A percentile compares a stretch with the other conserved stretches of the same genome.
phyloP scores from a whole-genome alignment of 495 filamentous ascomycete genomes.

The Lophiostoma macrostomum region DNA sequence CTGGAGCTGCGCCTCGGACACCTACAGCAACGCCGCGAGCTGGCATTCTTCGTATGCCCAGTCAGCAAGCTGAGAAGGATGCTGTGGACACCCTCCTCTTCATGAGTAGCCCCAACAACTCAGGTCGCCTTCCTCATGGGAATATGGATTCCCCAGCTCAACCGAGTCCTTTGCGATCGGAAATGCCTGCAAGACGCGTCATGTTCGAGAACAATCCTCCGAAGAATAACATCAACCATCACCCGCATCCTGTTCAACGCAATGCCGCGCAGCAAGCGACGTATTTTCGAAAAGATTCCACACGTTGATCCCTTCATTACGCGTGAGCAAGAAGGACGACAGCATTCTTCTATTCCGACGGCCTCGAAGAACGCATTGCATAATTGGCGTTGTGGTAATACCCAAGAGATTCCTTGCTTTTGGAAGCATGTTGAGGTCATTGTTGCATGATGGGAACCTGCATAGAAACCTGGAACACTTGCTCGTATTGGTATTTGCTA shows the following conservation, averaged over 20 bases:
- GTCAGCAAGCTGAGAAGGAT: slow-evolving; percentile 74
- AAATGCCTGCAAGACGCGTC: slow-evolving; percentile 25
- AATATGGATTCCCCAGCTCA: slow-evolving; percentile 23
- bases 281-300: not conserved
- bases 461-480: too few species aligned
- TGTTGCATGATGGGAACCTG: too few species aligned
- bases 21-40: slow-evolving; percentile 24
- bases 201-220: slow-evolving; percentile 28
- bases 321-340: too few species aligned
- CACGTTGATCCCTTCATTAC: not conserved
- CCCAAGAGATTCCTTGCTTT: slow-evolving; percentile 19
- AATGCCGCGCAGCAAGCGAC: not conserved
- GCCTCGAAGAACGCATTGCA: slow-evolving; percentile 23
- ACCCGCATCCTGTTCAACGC: not conserved
- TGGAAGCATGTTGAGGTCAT: too few species aligned
- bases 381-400: slow-evolving; percentile 29
- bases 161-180: slow-evolving; percentile 27
- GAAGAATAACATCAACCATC: not conserved
- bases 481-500: too few species aligned
- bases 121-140: slow-evolving; percentile 39
- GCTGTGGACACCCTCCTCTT: slow-evolving; percentile 84
- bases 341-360: too few species aligned
- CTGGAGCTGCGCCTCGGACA: slow-evolving; percentile 10
- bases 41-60: slow-evolving; percentile 52
- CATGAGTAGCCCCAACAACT: slow-evolving; percentile 82